A percentile compares a stretch with the other conserved stretches of the same genome.
phyloP scores from a whole-genome alignment of 306 rosid species.

The Amphicarpaea edgeworthii region DNA sequence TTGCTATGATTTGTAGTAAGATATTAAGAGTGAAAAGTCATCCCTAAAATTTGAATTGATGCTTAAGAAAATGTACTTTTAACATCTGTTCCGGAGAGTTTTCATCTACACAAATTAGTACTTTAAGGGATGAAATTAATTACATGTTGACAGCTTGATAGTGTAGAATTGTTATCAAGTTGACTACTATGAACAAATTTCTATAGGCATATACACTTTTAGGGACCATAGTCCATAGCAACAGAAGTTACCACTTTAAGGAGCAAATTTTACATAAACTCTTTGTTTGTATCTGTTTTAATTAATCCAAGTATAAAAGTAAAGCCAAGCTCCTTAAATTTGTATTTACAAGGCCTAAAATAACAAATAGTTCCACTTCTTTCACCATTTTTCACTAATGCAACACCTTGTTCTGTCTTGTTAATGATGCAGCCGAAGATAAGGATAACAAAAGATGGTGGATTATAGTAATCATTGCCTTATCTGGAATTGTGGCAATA shows the following conservation, averaged over 20 bases:
- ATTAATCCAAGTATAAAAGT: neutral
- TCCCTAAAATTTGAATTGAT: neutral
- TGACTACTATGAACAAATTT: neutral
- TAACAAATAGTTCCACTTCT: neutral
- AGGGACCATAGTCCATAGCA: neutral
- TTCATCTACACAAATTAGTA: neutral
- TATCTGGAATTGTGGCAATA: conserved; percentile 4
- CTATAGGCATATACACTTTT: neutral
- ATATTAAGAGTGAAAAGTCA: neutral
- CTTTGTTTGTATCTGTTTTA: conserved; percentile 7
- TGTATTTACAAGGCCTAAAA: neutral
- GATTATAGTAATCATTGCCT: conserved; percentile 23
- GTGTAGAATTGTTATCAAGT: neutral
- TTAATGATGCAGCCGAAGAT: conserved; percentile 43
- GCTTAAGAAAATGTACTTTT: neutral
- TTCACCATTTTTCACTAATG: conserved; percentile 3
- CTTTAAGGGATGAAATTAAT: neutral
- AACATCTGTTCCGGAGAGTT: neutral
- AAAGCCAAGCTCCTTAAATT: conserved; percentile 21
- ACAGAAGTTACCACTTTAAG: neutral
- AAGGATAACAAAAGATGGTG: conserved; percentile 17
- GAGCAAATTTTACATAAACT: neutral
- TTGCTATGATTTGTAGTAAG: neutral
- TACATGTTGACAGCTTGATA: neutral
- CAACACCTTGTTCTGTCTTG: conserved; percentile 2